Evolutionary conservation across 2,329 filamentous ascomycete species (phyloP).

Genomic region (Tolypocladium ophioglossoides): DNA sequence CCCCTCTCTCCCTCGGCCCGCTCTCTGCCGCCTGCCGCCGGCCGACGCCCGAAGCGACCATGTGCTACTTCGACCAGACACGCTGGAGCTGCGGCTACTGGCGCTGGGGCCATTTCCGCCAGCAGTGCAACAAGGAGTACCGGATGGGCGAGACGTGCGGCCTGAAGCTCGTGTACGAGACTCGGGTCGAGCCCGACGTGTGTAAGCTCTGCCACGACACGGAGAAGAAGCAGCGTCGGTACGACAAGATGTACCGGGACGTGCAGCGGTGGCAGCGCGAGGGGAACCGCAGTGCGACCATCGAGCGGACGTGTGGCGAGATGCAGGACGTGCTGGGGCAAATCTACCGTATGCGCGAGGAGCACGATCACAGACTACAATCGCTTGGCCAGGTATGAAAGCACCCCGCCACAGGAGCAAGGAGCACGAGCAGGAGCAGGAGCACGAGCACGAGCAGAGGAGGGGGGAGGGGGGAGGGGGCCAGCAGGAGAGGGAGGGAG

Average conservation of each 20-base stretch:
- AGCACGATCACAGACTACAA: constrained; percentile 25
- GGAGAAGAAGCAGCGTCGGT: constrained; percentile 70
- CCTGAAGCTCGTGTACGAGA: constrained; percentile 77
- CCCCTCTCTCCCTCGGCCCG: background rate
- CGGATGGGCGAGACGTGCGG: constrained; percentile 94
- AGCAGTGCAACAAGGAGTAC: constrained; percentile 91
- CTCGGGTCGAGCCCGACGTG: constrained; percentile 48
- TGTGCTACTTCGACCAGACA: constrained; percentile 96
- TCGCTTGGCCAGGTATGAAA: constrained; percentile 21
- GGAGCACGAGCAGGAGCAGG: no score
- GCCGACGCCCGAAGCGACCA: constrained; percentile 28
- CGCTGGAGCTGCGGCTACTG: constrained; percentile 79
- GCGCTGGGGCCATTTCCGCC: constrained; percentile 88
- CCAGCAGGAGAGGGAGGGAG: background rate
- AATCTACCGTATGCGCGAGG: constrained; percentile 35
- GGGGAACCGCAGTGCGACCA: constrained; percentile 61
- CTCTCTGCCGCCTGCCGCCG: background rate
- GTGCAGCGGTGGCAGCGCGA: constrained; percentile 69
- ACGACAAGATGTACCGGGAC: constrained; percentile 63
- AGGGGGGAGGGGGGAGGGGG: background rate
- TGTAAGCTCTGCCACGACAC: constrained; percentile 87
- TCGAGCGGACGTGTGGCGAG: constrained; percentile 60
- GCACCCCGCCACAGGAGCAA: background rate
- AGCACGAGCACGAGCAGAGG: no score
- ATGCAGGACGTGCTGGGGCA: constrained; percentile 56